Conservation (phyloP, 345 rosid genomes). For the Physaria fendleri region DNA sequence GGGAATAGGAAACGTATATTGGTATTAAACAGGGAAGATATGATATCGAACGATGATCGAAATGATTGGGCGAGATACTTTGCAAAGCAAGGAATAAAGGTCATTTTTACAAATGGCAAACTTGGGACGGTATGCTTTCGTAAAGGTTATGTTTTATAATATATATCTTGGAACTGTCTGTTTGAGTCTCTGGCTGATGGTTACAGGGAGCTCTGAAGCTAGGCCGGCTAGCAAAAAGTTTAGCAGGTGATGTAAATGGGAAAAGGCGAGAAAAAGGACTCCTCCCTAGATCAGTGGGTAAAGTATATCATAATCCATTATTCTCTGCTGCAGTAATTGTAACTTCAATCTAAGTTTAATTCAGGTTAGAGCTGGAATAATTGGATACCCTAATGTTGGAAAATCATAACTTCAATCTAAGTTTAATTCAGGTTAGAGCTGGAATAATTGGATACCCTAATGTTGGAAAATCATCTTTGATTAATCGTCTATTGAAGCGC, state of each 20-base stretch:
- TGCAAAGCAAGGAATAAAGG: conserved; percentile 67
- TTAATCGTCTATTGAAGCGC: conserved; percentile 83
- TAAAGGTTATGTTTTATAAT: background rate
- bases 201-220: conserved; percentile 79
- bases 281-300: conserved; percentile 75
- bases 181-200: conserved; percentile 3
- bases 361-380: conserved; percentile 69
- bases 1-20: conserved; percentile 84
- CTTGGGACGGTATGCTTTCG: conserved; percentile 61
- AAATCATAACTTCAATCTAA: too few relatives aligned
- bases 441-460: conserved; percentile 96
- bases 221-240: conserved; percentile 57
- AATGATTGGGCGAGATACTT: conserved; percentile 94
- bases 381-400: conserved; percentile 97
- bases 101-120: conserved; percentile 72
- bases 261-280: conserved; percentile 82
- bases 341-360: background rate
- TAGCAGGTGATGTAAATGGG: conserved; percentile 71
- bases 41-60: conserved; percentile 77
- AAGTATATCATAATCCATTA: background rate
- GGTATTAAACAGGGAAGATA: conserved; percentile 90
- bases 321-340: background rate
- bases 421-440: conserved; percentile 85
- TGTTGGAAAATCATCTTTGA: conserved; percentile 94
- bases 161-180: background rate